A percentile compares a stretch with the other conserved stretches of the same genome.
These are phyloP conservation scores for Cladosporium oxysporum DNA, from an alignment of 2,329 filamentous ascomycete species.

Conservation along the genomic window DNA sequence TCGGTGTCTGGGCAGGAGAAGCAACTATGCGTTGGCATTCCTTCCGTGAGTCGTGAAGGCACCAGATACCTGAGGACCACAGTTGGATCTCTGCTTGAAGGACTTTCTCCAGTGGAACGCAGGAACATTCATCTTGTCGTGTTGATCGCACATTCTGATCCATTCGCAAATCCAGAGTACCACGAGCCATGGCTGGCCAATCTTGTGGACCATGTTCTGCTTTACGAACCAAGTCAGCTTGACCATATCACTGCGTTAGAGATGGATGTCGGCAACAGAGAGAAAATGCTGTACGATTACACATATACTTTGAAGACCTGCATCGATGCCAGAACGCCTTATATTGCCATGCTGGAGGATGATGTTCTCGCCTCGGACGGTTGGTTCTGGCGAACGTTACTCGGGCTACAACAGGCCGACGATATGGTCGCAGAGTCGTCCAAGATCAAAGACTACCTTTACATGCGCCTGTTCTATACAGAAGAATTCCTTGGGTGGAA, in stretches of 20 bases:
- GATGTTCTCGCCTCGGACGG: conserved; percentile 50
- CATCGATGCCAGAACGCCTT: conserved; percentile 40
- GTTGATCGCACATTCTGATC: conserved; percentile 49
- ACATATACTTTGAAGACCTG: conserved; percentile 46
- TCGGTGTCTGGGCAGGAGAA: not conserved
- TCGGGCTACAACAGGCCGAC: conserved; percentile 38
- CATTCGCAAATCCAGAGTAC: conserved; percentile 44
- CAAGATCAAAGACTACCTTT: conserved; percentile 36
- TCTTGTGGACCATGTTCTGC: conserved; percentile 44
- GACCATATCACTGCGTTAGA: conserved; percentile 41
- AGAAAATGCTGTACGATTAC: conserved; percentile 50
- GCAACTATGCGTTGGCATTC: conserved; percentile 47
- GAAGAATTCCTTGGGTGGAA: conserved; percentile 51
- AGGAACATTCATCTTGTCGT: conserved; percentile 45
- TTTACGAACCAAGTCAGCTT: conserved; percentile 41
- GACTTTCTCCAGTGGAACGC: conserved; percentile 45
- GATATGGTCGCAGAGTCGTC: not conserved
- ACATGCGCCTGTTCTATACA: conserved; percentile 51
- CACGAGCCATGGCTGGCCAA: conserved; percentile 44
- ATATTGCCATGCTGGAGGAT: conserved; percentile 50
- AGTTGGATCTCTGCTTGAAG: conserved; percentile 48
- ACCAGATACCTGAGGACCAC: conserved; percentile 45
- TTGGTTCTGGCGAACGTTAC: conserved; percentile 47
- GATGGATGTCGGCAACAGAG: conserved; percentile 29
- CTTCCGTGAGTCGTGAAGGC: conserved; percentile 44